Base-by-base conservation (phyloP, 1,284 basidiomycete species). In the Apiotrichum porosum region DNA sequence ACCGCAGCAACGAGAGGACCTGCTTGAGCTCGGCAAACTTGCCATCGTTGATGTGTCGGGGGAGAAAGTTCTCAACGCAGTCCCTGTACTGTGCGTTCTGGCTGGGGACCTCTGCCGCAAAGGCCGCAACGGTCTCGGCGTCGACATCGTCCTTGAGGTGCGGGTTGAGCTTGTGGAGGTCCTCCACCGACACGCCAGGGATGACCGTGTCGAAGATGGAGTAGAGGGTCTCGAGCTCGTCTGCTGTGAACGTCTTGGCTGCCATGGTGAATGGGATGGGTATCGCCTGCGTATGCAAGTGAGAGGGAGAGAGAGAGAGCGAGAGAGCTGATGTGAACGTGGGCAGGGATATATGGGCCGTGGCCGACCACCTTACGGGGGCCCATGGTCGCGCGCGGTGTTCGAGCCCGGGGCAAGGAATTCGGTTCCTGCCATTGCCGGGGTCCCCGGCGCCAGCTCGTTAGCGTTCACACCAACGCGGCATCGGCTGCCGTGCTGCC, bases 151-250 rank as follows among this genome's bases (percentile, higher is more conserved):
- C 33, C 14, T 42, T 37, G 31, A 51, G 42, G 12, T 19, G 18
- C 14, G 57, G 47, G 9, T 48, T 35, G 14, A 34, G 41, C 14
- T 47, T 28, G 31, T 41, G 14, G 39, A 54, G 49, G 23, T 56
- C 34, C 15, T 42, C 45, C 28, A 37, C 31, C 1, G 51, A 12
- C 12, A 58, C 37, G 17, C 51, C 21, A 9, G 56, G 58, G 32
- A 56, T 37, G 47, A 58, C 42, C 17, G 53, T 55, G 54, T 60
- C 58, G 32, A 44, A 44, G 37, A 54, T 44, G 37, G 56, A 49
- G 35, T 54, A 30, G 26, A 58, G 42, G 6, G 54, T 54, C 36
- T 48, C 43, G 26, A 40, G 5, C 43, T 55, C 53, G 6, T 51
- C 49, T 10, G 30, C 9, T 9, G 49, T 55, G 31, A 55, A 39